Conservation (phyloP, 2,329 filamentous ascomycete species). For the Magnaporthiopsis poae region DNA sequence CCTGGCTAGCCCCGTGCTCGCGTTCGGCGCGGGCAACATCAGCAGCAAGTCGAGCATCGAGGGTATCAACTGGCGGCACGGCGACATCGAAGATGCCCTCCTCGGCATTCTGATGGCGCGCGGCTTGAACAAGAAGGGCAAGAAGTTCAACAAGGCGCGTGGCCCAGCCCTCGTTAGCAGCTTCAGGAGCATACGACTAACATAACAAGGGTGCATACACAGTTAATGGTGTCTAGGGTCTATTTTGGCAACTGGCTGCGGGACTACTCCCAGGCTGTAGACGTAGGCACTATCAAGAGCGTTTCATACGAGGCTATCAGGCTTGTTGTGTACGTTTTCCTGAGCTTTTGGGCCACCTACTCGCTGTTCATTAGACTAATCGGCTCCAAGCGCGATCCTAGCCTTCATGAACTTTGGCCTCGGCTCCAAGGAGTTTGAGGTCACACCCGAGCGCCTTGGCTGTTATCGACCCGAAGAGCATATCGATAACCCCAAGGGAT, state of each 20-base stretch:
- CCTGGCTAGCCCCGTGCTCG: constrained; percentile 58
- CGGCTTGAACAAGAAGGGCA: constrained; percentile 43
- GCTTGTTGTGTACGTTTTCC: constrained; percentile 61
- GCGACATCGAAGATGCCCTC: constrained; percentile 86
- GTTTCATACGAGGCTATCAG: constrained; percentile 86
- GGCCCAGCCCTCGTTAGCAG: not conserved
- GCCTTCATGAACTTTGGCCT: constrained; percentile 87
- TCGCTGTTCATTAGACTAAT: not conserved
- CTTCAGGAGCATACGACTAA: not conserved
- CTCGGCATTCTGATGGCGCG: constrained; percentile 58
- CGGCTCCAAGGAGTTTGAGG: constrained; percentile 74
- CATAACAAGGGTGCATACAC: not conserved
- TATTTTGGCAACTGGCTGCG: constrained; percentile 95
- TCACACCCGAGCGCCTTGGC: constrained; percentile 67
- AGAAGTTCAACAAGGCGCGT: constrained; percentile 81
- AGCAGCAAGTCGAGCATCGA: constrained; percentile 70
- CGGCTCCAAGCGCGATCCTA: constrained; percentile 41
- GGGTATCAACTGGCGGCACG: constrained; percentile 60
- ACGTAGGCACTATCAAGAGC: constrained; percentile 83
- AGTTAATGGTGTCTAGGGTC: constrained; percentile 57
- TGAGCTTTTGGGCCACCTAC: not conserved
- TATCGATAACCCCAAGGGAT: constrained; percentile 71
- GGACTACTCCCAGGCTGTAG: constrained; percentile 89
- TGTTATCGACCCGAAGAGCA: constrained; percentile 50
- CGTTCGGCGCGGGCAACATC: constrained; percentile 85